Conservation (phyloP, 371 early-diverging fungal genomes). For the Nematocida minor region DNA sequence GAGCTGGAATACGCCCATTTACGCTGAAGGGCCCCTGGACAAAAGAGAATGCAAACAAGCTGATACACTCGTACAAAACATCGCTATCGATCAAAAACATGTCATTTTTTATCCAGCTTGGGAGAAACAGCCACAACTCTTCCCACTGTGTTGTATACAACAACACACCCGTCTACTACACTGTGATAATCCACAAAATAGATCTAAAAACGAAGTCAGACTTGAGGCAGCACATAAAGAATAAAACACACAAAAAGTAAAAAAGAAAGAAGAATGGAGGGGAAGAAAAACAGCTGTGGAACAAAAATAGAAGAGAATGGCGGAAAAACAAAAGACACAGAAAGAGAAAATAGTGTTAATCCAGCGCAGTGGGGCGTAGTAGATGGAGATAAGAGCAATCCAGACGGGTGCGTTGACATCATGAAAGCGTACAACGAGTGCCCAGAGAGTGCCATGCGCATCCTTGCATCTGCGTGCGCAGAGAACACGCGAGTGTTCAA, state of each 20-base stretch:
- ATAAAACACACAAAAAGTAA: background rate
- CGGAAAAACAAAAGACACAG: background rate
- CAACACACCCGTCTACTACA: slow-evolving; percentile 5
- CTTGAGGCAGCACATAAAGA: slow-evolving; percentile 10
- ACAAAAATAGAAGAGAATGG: background rate
- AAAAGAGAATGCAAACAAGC: slow-evolving; percentile 24
- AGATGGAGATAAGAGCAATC: slow-evolving; percentile 44
- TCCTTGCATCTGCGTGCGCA: background rate
- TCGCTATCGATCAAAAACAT: background rate
- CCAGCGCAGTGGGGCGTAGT: background rate
- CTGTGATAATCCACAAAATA: slow-evolving; percentile 10
- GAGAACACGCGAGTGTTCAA: background rate
- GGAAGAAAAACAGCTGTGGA: background rate
- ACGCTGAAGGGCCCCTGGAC: slow-evolving; percentile 44
- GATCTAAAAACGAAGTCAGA: slow-evolving; percentile 7
- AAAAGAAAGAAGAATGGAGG: background rate
- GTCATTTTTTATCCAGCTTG: slow-evolving; percentile 33
- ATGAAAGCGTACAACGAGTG: slow-evolving; percentile 28
- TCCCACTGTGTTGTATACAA: background rate
- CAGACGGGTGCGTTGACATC: slow-evolving; percentile 22
- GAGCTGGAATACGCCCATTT: slow-evolving; percentile 36
- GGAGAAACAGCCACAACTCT: background rate
- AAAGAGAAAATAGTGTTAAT: background rate
- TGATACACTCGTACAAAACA: slow-evolving; percentile 45
- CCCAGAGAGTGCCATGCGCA: background rate